Percentiles rank a stretch among this genome's conserved stretches.
Evolutionary conservation across 768 basidiomycete genomes (phyloP).

Genomic region (Pilatotrama ljubarskyi): DNA sequence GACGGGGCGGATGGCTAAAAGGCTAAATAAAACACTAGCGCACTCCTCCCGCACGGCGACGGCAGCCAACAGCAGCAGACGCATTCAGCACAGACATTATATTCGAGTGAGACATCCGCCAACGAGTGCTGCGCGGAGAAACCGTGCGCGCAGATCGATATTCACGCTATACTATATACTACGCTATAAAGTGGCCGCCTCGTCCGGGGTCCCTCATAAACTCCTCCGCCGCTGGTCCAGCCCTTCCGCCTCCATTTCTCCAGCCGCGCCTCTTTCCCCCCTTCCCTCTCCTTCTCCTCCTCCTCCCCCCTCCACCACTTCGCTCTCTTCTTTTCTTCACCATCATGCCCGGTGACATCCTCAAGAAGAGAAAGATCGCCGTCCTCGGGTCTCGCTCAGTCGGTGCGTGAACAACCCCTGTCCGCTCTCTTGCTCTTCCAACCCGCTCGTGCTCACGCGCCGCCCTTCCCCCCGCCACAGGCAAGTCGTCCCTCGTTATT

Average conservation of each 20-base stretch:
- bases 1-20: conserved; percentile 13
- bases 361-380: conserved; percentile 88
- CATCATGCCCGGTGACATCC: conserved; percentile 38
- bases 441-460: neutral
- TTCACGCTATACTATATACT: neutral
- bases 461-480: conserved; percentile 41
- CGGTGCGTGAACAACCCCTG: conserved; percentile 52
- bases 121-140: neutral
- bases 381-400: conserved; percentile 87
- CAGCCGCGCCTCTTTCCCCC: conserved; percentile 13
- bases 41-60: neutral
- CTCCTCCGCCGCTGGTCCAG: neutral
- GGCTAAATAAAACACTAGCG: conserved; percentile 13
- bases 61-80: neutral
- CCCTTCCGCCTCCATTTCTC: conserved; percentile 22
- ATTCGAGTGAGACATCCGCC: neutral
- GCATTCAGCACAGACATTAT: neutral
- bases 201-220: conserved; percentile 2
- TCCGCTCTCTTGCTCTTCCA: conserved; percentile 3
- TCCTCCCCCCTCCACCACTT: conserved; percentile 10
- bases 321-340: conserved; percentile 15
- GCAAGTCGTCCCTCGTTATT: conserved; percentile 90
- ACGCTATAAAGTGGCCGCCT: neutral
- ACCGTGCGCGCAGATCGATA: neutral
- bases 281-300: conserved; percentile 1